Conservation (phyloP, 75 land plant species). For the Isoetes taiwanensis region DNA sequence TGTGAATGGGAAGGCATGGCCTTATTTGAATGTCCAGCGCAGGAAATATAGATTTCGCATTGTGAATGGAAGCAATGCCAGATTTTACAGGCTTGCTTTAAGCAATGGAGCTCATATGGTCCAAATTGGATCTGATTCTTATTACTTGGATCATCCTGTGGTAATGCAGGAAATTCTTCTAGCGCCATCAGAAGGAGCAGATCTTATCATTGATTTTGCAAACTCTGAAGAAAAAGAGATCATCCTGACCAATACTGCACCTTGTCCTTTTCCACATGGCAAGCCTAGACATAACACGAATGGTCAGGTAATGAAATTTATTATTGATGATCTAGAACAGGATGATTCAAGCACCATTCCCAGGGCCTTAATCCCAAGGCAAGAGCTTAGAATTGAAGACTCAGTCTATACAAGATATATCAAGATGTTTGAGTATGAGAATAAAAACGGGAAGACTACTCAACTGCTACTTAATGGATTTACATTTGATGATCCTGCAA, state of each 20-base stretch:
- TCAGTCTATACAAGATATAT: background rate
- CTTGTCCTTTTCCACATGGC: background rate
- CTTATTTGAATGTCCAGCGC: background rate
- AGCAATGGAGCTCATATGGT: too few relatives aligned
- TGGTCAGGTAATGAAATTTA: constrained; percentile 1
- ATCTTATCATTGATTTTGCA: background rate
- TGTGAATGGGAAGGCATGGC: constrained; percentile 6
- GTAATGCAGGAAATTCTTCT: background rate
- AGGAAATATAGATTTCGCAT: background rate
- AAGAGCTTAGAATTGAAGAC: background rate
- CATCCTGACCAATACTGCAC: background rate
- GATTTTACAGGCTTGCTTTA: background rate
- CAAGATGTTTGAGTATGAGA: constrained; percentile 6
- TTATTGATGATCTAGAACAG: background rate
- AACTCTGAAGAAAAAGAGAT: background rate
- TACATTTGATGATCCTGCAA: constrained; percentile 1
- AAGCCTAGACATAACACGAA: background rate
- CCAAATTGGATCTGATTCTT: constrained; percentile 5
- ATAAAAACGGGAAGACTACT: constrained; percentile 35
- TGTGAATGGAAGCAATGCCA: constrained; percentile 1
- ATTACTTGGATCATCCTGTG: background rate
- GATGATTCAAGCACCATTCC: background rate
- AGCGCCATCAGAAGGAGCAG: background rate
- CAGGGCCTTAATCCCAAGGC: background rate
- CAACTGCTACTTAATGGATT: constrained; percentile 5